A percentile compares a stretch with the other conserved stretches of the same genome.
These are phyloP conservation scores for Uromyces viciae-fabae DNA, from an alignment of 1,284 basidiomycete genomes.

Conservation along the genomic window DNA sequence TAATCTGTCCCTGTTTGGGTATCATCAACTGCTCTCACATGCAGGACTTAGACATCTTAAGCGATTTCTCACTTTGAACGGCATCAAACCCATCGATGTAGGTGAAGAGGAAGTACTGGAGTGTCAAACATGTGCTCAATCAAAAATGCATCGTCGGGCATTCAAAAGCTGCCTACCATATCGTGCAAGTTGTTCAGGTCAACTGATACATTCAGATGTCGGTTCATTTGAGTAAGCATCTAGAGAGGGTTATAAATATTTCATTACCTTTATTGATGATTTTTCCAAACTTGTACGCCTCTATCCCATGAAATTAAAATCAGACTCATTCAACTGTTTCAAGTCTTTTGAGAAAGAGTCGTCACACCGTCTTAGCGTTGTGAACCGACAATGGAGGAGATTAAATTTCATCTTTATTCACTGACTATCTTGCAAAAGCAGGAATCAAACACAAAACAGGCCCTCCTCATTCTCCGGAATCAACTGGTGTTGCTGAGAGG, in stretches of 20 bases:
- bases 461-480: conserved; percentile 39
- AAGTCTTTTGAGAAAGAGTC: background rate
- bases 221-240: background rate
- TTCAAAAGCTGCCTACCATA: background rate
- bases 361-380: background rate
- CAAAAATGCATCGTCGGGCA: background rate
- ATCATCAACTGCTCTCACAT: background rate
- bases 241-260: background rate
- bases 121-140: background rate
- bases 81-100: background rate
- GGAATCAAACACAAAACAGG: conserved; percentile 44
- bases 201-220: background rate
- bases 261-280: background rate
- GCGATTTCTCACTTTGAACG: background rate
- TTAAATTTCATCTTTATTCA: conserved; percentile 25
- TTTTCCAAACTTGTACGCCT: background rate
- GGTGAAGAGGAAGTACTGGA: background rate
- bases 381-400: conserved; percentile 45
- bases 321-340: background rate
- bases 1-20: background rate
- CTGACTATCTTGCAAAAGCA: background rate
- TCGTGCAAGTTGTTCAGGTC: background rate
- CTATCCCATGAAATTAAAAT: too few species aligned
- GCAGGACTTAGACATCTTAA: background rate
- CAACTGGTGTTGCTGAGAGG: conserved; percentile 13